Percentiles rank a stretch among this genome's conserved stretches.
Conservation (phyloP, 106 monocot genomes). For the Iris macrosiphon region DNA sequence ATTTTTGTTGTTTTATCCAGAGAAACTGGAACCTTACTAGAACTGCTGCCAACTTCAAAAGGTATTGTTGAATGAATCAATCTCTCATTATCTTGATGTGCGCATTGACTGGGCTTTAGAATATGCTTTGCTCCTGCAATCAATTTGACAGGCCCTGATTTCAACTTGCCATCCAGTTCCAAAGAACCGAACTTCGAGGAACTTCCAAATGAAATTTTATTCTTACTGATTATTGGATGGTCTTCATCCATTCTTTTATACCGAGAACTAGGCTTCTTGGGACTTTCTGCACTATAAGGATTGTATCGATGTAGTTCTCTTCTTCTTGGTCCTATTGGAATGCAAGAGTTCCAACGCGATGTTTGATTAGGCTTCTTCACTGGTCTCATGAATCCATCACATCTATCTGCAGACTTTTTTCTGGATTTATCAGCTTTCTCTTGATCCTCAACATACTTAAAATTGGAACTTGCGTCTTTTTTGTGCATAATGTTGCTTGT, state of each 20-base stretch:
- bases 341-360: constrained; percentile 4
- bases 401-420: constrained; percentile 20
- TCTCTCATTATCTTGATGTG: constrained; percentile 20
- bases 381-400: constrained; percentile 15
- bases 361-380: constrained; percentile 23
- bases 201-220: constrained; percentile 5
- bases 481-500: constrained; percentile 9
- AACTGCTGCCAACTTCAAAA: constrained; percentile 18
- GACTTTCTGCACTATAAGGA: neutral
- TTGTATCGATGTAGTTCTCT: constrained; percentile 6
- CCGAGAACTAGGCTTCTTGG: constrained; percentile 3
- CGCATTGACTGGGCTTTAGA: constrained; percentile 29
- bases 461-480: constrained; percentile 7
- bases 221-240: neutral
- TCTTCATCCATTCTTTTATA: constrained; percentile 1
- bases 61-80: constrained; percentile 34
- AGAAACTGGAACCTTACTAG: constrained; percentile 8
- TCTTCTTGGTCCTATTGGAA: neutral
- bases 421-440: constrained; percentile 10
- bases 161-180: constrained; percentile 5
- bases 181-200: neutral
- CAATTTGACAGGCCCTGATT: constrained; percentile 35
- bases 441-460: constrained; percentile 2
- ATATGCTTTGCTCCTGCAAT: constrained; percentile 49
- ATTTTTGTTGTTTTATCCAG: constrained; percentile 27